phyloP scores from a whole-genome alignment of 306 rosid species.

The Acacia confusa region DNA sequence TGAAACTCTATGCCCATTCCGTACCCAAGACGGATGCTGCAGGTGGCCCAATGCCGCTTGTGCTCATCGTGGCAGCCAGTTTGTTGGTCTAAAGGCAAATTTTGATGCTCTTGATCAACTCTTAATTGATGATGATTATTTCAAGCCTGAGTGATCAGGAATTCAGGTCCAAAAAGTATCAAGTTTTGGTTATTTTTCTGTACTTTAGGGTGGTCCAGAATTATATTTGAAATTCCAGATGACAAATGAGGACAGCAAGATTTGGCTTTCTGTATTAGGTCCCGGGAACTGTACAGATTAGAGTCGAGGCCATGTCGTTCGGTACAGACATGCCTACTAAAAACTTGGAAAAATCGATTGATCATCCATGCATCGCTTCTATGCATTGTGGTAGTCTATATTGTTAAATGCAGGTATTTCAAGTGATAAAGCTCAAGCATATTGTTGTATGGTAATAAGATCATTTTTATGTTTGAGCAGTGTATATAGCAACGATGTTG shows the following conservation, averaged over 20 bases:
- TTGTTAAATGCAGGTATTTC: background rate
- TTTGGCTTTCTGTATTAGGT: slow-evolving; percentile 42
- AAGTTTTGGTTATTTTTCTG: slow-evolving; percentile 23
- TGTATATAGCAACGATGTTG: background rate
- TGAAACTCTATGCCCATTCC: slow-evolving; percentile 74
- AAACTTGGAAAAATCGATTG: background rate
- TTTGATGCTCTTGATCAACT: slow-evolving; percentile 89
- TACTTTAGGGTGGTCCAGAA: slow-evolving; percentile 13
- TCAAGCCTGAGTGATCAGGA: slow-evolving; percentile 55
- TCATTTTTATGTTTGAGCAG: no score
- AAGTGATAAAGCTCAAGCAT: background rate
- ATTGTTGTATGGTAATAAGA: background rate
- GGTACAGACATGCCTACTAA: slow-evolving; percentile 2
- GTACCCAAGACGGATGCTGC: slow-evolving; percentile 74
- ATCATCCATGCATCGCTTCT: background rate
- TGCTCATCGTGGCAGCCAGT: slow-evolving; percentile 85
- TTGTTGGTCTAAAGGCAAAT: slow-evolving; percentile 87
- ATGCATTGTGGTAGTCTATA: background rate
- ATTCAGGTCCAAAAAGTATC: slow-evolving; percentile 23
- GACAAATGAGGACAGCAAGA: slow-evolving; percentile 24
- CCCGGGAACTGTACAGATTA: slow-evolving; percentile 59
- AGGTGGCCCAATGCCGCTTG: slow-evolving; percentile 87
- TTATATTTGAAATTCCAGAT: slow-evolving; percentile 21
- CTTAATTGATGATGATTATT: slow-evolving; percentile 76
- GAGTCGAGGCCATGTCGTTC: slow-evolving; percentile 28